Percentiles rank a stretch among this genome's conserved stretches.
Evolutionary conservation across 208 protist species (phyloP).

Genomic region (Leishmania tarentolae): DNA sequence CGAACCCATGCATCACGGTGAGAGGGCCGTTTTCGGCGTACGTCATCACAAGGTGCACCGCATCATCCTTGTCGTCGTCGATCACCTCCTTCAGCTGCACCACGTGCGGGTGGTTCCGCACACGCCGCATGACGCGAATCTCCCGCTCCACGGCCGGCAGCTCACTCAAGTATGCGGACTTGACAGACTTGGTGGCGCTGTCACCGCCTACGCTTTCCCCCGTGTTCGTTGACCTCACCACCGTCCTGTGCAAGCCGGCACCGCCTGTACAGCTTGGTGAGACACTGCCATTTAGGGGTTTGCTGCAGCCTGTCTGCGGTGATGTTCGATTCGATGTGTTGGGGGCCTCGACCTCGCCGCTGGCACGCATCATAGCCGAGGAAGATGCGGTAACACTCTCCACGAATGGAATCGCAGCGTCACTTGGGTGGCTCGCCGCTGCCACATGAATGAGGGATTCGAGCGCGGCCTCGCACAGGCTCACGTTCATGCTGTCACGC

Average conservation of each 20-base stretch:
- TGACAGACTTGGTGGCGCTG: not conserved
- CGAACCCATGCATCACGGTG: constrained; percentile 36
- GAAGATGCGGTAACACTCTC: constrained; percentile 7
- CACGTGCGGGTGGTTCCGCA: constrained; percentile 90
- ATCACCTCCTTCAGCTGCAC: constrained; percentile 93
- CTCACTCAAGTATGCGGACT: constrained; percentile 5
- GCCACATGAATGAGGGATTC: constrained; percentile 10
- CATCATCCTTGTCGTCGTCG: constrained; percentile 90
- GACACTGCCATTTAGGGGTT: not conserved
- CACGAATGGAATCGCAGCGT: constrained; percentile 19
- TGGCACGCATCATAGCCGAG: not conserved
- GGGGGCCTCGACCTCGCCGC: not conserved
- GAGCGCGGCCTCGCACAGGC: constrained; percentile 17
- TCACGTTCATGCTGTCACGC: constrained; percentile 9
- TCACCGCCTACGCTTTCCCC: not conserved
- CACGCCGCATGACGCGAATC: constrained; percentile 94
- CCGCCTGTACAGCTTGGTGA: not conserved
- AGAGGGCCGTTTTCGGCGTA: constrained; percentile 48
- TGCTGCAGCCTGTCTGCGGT: not conserved
- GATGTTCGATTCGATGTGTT: not conserved
- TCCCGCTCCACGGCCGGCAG: constrained; percentile 79
- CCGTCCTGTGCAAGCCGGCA: not conserved
- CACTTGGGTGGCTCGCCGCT: constrained; percentile 6
- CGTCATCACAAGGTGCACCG: constrained; percentile 73
- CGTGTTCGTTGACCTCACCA: not conserved